A percentile compares a stretch with the other conserved stretches of the same genome.
Conservation (phyloP, 768 basidiomycete species). For the Termitomyces sp. region DNA sequence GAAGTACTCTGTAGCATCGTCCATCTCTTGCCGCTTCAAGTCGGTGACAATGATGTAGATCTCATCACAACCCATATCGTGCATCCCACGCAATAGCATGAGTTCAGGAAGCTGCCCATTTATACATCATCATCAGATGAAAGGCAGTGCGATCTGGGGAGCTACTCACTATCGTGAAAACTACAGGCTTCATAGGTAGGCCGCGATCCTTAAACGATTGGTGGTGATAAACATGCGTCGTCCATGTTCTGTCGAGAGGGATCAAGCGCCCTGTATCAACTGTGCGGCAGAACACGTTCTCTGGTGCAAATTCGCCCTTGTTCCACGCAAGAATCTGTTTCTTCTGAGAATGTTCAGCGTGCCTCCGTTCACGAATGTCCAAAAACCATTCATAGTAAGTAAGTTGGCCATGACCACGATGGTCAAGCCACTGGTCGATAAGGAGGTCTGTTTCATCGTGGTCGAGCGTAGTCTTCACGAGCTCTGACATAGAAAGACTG, state of each 20-base stretch:
- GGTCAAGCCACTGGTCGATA: constrained; percentile 84
- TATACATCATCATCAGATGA: constrained; percentile 11
- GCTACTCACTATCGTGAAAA: constrained; percentile 70
- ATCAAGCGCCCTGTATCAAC: constrained; percentile 77
- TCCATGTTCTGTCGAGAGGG: constrained; percentile 80
- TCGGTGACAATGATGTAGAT: constrained; percentile 79
- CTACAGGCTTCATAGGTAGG: constrained; percentile 75
- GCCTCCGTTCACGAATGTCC: constrained; percentile 64
- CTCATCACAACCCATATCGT: constrained; percentile 76
- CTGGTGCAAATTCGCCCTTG: constrained; percentile 76
- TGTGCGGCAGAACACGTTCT: constrained; percentile 78
- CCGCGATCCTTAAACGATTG: constrained; percentile 72
- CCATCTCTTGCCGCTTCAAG: constrained; percentile 78
- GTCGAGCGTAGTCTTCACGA: constrained; percentile 75
- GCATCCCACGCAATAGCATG: constrained; percentile 79
- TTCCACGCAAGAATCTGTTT: constrained; percentile 57
- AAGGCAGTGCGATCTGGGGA: constrained; percentile 7
- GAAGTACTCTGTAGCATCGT: constrained; percentile 77
- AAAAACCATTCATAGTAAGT: constrained; percentile 78
- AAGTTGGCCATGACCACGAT: constrained; percentile 58
- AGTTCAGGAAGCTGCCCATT: constrained; percentile 65
- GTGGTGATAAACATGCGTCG: constrained; percentile 78
- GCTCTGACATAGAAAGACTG: constrained; percentile 71
- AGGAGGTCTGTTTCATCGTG: constrained; percentile 75
- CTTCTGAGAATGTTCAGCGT: constrained; percentile 43